phyloP scores from a whole-genome alignment of 306 rosid species.

The Cucumis hystrix region DNA sequence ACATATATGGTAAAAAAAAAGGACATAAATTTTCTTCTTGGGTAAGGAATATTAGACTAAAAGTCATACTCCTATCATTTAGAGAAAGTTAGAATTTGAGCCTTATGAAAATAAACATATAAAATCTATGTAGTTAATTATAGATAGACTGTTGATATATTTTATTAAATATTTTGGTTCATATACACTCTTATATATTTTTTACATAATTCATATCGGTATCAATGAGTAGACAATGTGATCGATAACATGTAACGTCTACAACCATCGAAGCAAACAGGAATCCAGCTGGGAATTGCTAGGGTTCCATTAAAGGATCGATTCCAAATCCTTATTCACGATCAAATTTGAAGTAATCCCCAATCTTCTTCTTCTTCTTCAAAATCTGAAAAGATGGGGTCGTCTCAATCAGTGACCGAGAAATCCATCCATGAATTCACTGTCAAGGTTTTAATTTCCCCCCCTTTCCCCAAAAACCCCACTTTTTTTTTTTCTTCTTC shows the following conservation, averaged over 20 bases:
- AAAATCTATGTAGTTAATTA: too few species aligned
- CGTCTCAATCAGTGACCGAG: conserved; percentile 43
- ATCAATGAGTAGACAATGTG: too few species aligned
- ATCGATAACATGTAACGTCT: too few species aligned
- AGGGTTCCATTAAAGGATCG: not conserved
- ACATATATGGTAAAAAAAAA: too few species aligned
- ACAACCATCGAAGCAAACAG: not conserved
- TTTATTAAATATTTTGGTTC: too few species aligned
- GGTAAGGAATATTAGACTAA: too few species aligned
- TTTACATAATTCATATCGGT: not conserved
- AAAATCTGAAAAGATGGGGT: conserved; percentile 42
- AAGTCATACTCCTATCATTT: too few species aligned
- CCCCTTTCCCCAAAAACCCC: not conserved
- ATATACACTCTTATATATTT: too few species aligned
- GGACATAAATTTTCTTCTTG: too few species aligned
- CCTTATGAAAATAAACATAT: too few species aligned
- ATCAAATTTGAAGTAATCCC: not conserved
- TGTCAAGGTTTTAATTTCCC: conserved; percentile 38
- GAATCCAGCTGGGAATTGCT: not conserved
- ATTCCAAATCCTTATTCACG: not conserved
- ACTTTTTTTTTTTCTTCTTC: not conserved
- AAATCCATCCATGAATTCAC: conserved; percentile 70
- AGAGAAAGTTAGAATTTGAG: too few species aligned
- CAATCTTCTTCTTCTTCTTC: not conserved
- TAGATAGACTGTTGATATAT: too few species aligned